A percentile compares a stretch with the other conserved stretches of the same genome.
Conservation (phyloP, 1,139 yeast genomes). For the Debaryomyces sp. region DNA sequence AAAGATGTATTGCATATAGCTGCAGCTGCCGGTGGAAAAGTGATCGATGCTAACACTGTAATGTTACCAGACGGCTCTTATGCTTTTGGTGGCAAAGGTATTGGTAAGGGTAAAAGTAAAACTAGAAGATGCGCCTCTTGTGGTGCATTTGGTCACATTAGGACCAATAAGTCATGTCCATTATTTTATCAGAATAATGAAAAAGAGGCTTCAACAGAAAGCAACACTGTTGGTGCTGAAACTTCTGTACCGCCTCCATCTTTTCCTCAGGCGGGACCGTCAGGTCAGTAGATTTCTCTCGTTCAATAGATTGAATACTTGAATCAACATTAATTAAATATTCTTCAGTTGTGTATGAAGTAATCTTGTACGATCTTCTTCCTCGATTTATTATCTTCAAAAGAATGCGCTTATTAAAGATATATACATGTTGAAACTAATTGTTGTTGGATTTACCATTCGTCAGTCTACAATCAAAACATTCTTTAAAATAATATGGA, state of each 20-base stretch:
- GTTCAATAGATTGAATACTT: background rate
- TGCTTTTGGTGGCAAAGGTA: conserved; percentile 61
- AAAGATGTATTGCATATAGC: conserved; percentile 50
- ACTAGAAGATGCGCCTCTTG: conserved; percentile 91
- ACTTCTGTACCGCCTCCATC: background rate
- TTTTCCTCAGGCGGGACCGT: background rate
- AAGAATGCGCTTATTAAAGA: background rate
- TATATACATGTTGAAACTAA: too few relatives aligned
- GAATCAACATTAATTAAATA: background rate
- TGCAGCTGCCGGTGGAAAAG: conserved; percentile 48
- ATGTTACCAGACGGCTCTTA: conserved; percentile 49
- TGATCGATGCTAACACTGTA: conserved; percentile 47
- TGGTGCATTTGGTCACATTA: conserved; percentile 93
- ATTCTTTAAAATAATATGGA: background rate
- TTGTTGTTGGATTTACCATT: too few relatives aligned
- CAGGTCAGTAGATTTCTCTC: background rate
- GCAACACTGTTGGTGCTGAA: background rate
- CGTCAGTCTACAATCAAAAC: too few relatives aligned
- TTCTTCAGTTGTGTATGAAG: background rate
- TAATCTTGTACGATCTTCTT: background rate
- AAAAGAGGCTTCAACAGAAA: background rate
- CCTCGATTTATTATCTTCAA: background rate
- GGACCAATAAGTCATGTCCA: conserved; percentile 92
- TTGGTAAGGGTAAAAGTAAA: conserved; percentile 77
- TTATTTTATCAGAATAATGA: conserved; percentile 50